phyloP scores from a whole-genome alignment of 179 eudicot genomes.

The Actinidia arguta region DNA sequence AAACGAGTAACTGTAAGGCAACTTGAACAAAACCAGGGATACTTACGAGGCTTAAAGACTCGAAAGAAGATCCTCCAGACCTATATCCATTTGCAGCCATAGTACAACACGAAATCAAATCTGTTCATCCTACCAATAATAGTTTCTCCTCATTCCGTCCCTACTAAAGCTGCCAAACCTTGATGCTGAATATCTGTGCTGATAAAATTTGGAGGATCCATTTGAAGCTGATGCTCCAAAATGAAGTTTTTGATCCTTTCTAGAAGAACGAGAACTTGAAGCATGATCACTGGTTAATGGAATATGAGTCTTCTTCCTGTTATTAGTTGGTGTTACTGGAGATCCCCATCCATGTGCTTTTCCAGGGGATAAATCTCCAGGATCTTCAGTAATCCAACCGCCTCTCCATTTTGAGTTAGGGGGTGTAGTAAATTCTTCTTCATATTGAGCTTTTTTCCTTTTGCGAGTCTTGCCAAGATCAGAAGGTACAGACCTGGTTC shows the following conservation, averaged over 20 bases:
- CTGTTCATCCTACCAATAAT: conserved; percentile 48
- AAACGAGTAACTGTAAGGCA: not conserved
- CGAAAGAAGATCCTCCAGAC: not conserved
- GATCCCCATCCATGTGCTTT: conserved; percentile 54
- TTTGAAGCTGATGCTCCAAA: conserved; percentile 44
- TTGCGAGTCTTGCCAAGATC: conserved; percentile 53
- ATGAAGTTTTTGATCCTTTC: conserved; percentile 32
- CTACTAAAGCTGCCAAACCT: conserved; percentile 57
- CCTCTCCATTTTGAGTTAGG: conserved; percentile 61
- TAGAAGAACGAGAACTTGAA: conserved; percentile 45
- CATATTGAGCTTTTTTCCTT: conserved; percentile 50
- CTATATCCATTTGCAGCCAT: not conserved
- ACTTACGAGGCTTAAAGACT: conserved; percentile 13
- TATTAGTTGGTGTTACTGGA: conserved; percentile 54
- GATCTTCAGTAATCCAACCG: conserved; percentile 77
- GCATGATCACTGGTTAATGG: conserved; percentile 38
- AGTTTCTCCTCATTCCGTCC: conserved; percentile 49
- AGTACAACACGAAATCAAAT: not conserved
- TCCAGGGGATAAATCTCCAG: conserved; percentile 41
- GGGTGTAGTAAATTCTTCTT: conserved; percentile 32
- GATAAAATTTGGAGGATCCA: conserved; percentile 40
- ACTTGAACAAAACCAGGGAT: not conserved
- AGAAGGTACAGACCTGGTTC: conserved; percentile 56
- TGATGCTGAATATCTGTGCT: conserved; percentile 53
- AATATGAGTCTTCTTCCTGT: conserved; percentile 38